phyloP scores from a whole-genome alignment of 768 basidiomycete species.

The Amanita rubescens region DNA sequence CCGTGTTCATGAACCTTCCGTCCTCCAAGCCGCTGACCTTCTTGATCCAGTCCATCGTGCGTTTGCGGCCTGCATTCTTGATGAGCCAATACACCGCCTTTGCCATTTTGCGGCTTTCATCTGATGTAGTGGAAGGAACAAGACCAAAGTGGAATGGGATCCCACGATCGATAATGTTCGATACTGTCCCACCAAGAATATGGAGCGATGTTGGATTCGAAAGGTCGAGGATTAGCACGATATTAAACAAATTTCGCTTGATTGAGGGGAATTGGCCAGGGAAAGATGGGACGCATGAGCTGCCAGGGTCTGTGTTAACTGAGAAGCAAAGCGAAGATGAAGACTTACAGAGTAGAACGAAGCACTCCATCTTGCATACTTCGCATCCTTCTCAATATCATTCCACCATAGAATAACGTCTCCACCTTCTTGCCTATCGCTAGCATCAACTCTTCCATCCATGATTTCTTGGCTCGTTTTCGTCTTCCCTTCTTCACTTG shows the following conservation, averaged over 20 bases:
- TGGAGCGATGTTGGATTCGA: constrained; percentile 51
- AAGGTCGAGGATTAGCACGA: constrained; percentile 77
- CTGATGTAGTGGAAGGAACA: constrained; percentile 57
- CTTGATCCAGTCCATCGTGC: constrained; percentile 55
- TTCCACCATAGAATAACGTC: constrained; percentile 82
- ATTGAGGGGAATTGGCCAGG: constrained; percentile 73
- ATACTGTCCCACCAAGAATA: constrained; percentile 58
- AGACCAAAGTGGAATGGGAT: constrained; percentile 83
- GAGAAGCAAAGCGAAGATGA: background rate
- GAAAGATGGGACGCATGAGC: constrained; percentile 73
- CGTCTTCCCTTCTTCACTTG: constrained; percentile 40
- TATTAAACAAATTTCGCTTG: constrained; percentile 75
- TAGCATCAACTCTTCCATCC: constrained; percentile 86
- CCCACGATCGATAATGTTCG: constrained; percentile 61
- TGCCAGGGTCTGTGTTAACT: constrained; percentile 18
- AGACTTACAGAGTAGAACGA: constrained; percentile 42
- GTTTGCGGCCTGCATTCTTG: constrained; percentile 51
- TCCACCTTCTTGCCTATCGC: constrained; percentile 77
- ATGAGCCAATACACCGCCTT: constrained; percentile 62
- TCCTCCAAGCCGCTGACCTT: constrained; percentile 36
- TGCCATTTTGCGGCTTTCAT: constrained; percentile 65
- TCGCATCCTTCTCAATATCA: constrained; percentile 76
- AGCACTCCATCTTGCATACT: constrained; percentile 46
- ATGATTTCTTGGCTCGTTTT: constrained; percentile 19
- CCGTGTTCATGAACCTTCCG: background rate